A percentile compares a stretch with the other conserved stretches of the same genome.
These are phyloP conservation scores for Selaginella moellendorffii DNA, from an alignment of 75 land plant genomes.

Conservation along the genomic window DNA sequence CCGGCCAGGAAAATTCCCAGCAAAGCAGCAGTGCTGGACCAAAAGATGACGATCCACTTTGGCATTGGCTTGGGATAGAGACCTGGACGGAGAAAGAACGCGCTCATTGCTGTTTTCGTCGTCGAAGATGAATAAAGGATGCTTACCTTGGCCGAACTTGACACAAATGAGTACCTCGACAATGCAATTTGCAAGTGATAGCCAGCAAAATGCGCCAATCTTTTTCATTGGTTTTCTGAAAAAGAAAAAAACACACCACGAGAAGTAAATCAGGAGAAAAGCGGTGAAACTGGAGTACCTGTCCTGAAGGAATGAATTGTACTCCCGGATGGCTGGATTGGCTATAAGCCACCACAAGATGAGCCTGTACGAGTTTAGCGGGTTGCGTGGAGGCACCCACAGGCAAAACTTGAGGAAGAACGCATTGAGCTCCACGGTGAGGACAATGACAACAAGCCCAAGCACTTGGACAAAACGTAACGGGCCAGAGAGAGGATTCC, in stretches of 20 bases:
- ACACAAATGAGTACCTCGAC: constrained; percentile 90
- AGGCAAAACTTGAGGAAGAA: constrained; percentile 91
- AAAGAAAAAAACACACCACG: no score
- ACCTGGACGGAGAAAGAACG: no score
- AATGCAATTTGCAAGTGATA: constrained; percentile 77
- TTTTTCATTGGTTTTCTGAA: constrained; percentile 89
- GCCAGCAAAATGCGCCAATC: constrained; percentile 95
- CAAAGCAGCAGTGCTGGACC: constrained; percentile 31
- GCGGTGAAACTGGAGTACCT: no score
- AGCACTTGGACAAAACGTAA: constrained; percentile 80
- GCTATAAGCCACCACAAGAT: constrained; percentile 99
- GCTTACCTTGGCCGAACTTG: constrained; percentile 90
- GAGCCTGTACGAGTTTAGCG: constrained; percentile 58
- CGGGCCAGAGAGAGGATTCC: constrained; percentile 84
- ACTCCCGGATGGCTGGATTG: constrained; percentile 93
- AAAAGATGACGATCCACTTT: constrained; percentile 47
- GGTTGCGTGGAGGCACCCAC: constrained; percentile 94
- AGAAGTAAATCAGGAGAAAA: no score
- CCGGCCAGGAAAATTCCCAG: constrained; percentile 38
- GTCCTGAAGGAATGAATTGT: constrained; percentile 82
- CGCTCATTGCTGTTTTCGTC: no score
- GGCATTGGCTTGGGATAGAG: constrained; percentile 85
- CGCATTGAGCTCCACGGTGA: constrained; percentile 90
- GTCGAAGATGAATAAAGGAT: no score
- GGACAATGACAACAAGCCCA: constrained; percentile 46